A percentile compares a stretch with the other conserved stretches of the same genome.
Conservation (phyloP, 179 eudicot genomes). For the Heliamphora pulchella region DNA sequence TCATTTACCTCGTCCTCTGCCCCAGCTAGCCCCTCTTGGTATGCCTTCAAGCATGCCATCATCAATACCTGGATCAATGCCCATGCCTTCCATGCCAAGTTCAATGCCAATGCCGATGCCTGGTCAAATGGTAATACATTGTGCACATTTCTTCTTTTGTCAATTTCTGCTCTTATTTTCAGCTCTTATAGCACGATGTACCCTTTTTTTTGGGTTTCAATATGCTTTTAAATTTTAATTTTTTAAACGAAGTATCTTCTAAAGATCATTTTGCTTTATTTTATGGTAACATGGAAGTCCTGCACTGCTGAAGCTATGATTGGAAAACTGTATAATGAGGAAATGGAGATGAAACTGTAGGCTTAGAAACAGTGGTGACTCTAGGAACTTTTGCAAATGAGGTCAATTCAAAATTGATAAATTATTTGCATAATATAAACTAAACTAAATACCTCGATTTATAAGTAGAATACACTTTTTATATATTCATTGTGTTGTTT, state of each 20-base stretch:
- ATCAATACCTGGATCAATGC: conserved; percentile 42
- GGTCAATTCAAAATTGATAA: no score
- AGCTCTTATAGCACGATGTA: neutral
- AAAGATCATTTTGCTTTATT: neutral
- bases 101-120: conserved; percentile 45
- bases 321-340: no score
- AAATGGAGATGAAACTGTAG: no score
- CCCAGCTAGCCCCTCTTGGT: conserved; percentile 60
- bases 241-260: neutral
- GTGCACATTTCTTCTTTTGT: neutral
- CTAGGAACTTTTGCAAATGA: no score
- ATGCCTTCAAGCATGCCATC: conserved; percentile 47
- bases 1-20: conserved; percentile 72
- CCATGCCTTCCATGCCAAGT: conserved; percentile 37
- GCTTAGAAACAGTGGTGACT: no score
- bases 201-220: neutral
- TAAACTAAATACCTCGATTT: no score
- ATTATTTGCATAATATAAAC: no score
- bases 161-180: neutral
- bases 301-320: neutral
- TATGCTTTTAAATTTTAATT: neutral
- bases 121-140: conserved; percentile 64
- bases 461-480: no score
- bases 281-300: neutral
- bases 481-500: no score